Evolutionary conservation across 2,329 filamentous ascomycete genomes (phyloP), one percentile per base, ranked within the genome.

Genomic region (Cladosporium halotolerans): DNA sequence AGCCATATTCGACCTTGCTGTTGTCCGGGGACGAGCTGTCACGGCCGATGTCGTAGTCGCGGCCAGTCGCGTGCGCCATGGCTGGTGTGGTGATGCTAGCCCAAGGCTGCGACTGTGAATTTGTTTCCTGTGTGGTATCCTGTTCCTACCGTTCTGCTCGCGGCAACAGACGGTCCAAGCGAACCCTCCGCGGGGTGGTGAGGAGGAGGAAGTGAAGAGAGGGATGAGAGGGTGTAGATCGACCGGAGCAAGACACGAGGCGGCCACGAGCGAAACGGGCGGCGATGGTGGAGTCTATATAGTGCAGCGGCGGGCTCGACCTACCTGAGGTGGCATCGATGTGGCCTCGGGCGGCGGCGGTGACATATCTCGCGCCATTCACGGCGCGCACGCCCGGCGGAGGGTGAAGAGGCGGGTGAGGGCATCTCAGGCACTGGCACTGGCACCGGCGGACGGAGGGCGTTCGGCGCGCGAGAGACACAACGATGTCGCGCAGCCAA

Each of bases 211-310:
- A 38, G 34, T 11, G 34, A 38, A 13, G 34, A 4, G 34, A 38
- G 34, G 34, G 34, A 38, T 38, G 34, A 38, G 34, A 5, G 10
- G 34, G 31, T 42, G 39, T 23, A 33, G 31, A 43, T 43, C 39
- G 28, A 51, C 31, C 38, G 16, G 23, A 44, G 38, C 18, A 23
- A 51, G n/a, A 50, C 23, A 28, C 23, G 23, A 28, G 23, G 23
- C 23, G 23, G 23, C 23, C 23, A 32, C 46, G 33, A 32, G 28
- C 36, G 7, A 28, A 14, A 31, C 13, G 7, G 32, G 31, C 48
- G 48, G 48, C 48, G 48, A 51, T 51, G 40, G 18, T 40, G 16
- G 23, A 19, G 40, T 9, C 44, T 51, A 51, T 51, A 51, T 51
- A 44, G 23, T 28, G 23, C 42, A 4, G 14, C 42, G 11, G 8